Evolutionary conservation across 176 grass and related monocot genomes (phyloP).

Genomic region (Echinochloa phyllopogon): DNA sequence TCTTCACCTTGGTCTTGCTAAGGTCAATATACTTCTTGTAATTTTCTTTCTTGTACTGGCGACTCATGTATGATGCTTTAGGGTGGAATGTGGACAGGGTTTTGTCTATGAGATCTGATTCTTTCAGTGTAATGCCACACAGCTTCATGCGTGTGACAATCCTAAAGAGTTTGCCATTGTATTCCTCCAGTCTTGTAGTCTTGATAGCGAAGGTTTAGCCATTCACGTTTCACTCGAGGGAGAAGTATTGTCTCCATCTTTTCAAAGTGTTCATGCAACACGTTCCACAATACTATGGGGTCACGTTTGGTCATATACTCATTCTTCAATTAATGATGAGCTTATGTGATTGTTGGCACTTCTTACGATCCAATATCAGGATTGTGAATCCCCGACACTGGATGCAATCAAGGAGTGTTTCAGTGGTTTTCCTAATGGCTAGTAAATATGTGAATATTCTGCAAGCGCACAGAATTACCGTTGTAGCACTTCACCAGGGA

Average conservation of each 20-base stretch:
- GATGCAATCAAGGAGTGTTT: no score
- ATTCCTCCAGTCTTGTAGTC: background rate
- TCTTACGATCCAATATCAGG: no score
- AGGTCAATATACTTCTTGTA: background rate
- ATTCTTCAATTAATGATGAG: background rate
- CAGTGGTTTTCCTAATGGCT: no score
- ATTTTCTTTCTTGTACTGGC: background rate
- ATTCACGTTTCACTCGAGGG: background rate
- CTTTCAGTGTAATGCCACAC: no score
- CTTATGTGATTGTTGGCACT: background rate
- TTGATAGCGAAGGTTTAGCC: background rate
- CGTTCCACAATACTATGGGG: background rate
- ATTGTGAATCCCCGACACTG: no score
- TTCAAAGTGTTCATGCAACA: background rate
- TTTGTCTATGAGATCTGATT: background rate
- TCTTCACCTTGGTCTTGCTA: constrained; percentile 1
- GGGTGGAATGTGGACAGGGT: background rate
- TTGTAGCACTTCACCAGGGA: no score
- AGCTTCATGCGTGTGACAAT: no score
- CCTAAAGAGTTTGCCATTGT: background rate
- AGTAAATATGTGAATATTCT: no score
- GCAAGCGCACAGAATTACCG: no score
- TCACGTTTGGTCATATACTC: background rate
- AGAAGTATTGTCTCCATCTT: background rate
- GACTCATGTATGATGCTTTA: background rate